Percentiles rank a stretch among this genome's conserved stretches.
phyloP scores from a whole-genome alignment of 169 alveolate species.

The Miamiensis avidus region DNA sequence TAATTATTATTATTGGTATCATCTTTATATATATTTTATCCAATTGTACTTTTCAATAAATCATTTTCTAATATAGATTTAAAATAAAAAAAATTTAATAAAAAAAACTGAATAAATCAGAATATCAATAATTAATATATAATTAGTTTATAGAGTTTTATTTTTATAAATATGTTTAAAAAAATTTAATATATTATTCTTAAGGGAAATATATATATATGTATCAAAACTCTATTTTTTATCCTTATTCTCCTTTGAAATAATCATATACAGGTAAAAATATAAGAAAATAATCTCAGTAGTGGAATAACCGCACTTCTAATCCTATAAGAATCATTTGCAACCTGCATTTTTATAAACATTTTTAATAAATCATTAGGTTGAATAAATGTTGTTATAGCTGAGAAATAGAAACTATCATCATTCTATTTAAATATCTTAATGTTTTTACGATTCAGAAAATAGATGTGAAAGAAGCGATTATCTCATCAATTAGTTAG shows the following conservation, averaged over 20 bases:
- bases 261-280: conserved; percentile 43
- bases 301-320: conserved; percentile 16
- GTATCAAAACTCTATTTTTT: not conserved
- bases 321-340: conserved; percentile 36
- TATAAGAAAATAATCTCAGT: conserved; percentile 19
- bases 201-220: too few species aligned
- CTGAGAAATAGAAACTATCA: conserved; percentile 21
- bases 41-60: too few species aligned
- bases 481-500: conserved; percentile 33
- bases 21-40: too few species aligned
- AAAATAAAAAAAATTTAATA: too few species aligned
- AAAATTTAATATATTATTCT: too few species aligned
- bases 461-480: not conserved
- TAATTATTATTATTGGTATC: too few species aligned
- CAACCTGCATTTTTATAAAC: conserved; percentile 30
- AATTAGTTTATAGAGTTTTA: too few species aligned
- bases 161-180: too few species aligned
- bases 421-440: conserved; percentile 10
- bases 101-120: too few species aligned
- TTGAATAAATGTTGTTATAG: conserved; percentile 23
- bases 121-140: too few species aligned
- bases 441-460: conserved; percentile 5
- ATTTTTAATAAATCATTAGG: conserved; percentile 5
- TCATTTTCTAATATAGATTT: too few species aligned
- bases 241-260: conserved; percentile 37